phyloP scores from a whole-genome alignment of 805 yeast species.

The Hanseniaspora meyeri region DNA sequence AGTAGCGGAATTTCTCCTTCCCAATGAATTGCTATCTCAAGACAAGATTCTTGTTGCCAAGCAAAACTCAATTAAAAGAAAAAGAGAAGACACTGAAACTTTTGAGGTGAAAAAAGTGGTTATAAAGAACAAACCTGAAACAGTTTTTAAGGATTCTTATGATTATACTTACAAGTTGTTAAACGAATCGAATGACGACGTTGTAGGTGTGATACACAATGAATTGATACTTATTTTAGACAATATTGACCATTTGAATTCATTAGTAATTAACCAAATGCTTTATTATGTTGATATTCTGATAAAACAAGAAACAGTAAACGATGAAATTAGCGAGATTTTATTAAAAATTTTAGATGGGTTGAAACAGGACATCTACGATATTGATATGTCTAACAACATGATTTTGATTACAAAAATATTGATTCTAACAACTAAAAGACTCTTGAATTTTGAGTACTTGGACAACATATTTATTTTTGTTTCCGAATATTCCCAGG shows the following conservation, averaged over 20 bases:
- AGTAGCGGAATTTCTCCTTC: background rate
- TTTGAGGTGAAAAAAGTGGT: background rate
- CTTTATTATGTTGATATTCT: background rate
- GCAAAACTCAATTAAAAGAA: background rate
- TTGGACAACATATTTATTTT: slow-evolving; percentile 16
- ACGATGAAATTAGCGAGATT: background rate
- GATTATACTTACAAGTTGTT: background rate
- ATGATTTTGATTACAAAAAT: slow-evolving; percentile 9
- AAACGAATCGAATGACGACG: background rate
- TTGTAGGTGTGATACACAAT: background rate
- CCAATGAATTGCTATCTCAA: background rate
- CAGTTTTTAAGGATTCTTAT: background rate
- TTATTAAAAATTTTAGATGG: background rate
- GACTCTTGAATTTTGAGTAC: slow-evolving; percentile 3
- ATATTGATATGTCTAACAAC: background rate
- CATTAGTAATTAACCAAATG: background rate
- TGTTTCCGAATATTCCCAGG: slow-evolving; percentile 17
- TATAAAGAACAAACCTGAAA: background rate
- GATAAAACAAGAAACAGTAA: background rate
- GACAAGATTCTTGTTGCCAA: background rate
- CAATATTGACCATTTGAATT: background rate
- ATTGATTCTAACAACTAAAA: background rate
- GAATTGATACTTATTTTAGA: background rate
- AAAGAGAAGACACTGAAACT: background rate
- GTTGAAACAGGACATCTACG: background rate